Conservation (phyloP, 305 asterid species). For the Fraxinus paxiana region DNA sequence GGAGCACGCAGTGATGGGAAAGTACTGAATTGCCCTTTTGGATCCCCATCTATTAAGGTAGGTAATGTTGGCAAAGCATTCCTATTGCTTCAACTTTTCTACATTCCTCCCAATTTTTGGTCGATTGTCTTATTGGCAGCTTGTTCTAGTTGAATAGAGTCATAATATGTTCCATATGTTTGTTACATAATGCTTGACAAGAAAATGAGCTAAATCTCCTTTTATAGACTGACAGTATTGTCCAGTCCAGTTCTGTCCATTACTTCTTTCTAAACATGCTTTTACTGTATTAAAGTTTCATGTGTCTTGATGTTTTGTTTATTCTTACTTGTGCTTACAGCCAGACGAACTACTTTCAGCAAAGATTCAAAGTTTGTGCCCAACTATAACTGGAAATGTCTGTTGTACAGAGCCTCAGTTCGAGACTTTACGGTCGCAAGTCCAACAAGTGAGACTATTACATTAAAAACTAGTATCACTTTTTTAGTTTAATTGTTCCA, state of each 20-base stretch:
- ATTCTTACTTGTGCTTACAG: conserved; percentile 35
- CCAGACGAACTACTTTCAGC: conserved; percentile 75
- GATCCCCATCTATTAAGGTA: conserved; percentile 74
- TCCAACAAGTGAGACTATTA: conserved; percentile 74
- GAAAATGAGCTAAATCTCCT: background rate
- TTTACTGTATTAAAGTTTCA: background rate
- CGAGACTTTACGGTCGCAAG: conserved; percentile 76
- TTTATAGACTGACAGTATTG: background rate
- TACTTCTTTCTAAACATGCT: background rate
- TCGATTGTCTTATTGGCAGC: background rate
- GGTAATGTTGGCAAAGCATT: conserved; percentile 10
- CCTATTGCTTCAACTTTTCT: background rate
- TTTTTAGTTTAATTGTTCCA: background rate
- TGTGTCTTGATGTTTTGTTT: background rate
- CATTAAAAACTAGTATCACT: background rate
- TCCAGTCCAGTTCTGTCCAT: background rate
- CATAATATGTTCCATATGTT: background rate
- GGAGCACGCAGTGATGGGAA: conserved; percentile 84
- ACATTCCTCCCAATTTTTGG: background rate
- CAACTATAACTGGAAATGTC: conserved; percentile 84
- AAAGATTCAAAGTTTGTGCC: conserved; percentile 95
- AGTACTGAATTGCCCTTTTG: conserved; percentile 82
- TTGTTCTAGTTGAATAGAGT: conserved; percentile 13
- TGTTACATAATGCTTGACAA: background rate
- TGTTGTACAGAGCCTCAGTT: conserved; percentile 92